Conservation (phyloP, 192 early-diverging fungal genomes). For the Phycomyces blakesleeanus region DNA sequence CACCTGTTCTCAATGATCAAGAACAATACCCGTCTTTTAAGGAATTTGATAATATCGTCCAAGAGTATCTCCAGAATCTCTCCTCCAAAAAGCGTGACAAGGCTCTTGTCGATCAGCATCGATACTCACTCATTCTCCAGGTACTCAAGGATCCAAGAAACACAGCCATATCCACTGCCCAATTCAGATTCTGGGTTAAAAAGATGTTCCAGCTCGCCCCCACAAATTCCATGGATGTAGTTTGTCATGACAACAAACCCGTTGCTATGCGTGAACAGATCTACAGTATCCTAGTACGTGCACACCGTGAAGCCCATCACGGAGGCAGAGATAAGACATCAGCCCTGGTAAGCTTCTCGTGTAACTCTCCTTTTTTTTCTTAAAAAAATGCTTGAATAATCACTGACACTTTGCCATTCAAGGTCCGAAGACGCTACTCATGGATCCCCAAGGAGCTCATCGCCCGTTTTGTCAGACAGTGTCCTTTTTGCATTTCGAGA, state of each 20-base stretch:
- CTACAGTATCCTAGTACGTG: conserved; percentile 41
- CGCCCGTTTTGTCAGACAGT: conserved; percentile 29
- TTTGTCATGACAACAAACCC: conserved; percentile 46
- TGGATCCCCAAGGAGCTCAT: conserved; percentile 34
- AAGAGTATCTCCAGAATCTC: conserved; percentile 45
- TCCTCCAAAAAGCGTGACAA: conserved; percentile 50
- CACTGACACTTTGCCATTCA: not conserved
- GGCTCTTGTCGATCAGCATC: conserved; percentile 39
- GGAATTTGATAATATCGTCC: conserved; percentile 40
- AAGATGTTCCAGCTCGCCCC: conserved; percentile 46
- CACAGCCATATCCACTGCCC: conserved; percentile 48
- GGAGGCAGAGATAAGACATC: conserved; percentile 51
- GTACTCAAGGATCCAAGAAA: conserved; percentile 47
- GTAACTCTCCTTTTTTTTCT: not conserved
- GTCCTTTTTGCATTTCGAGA: conserved; percentile 33
- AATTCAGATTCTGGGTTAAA: conserved; percentile 52
- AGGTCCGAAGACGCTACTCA: conserved; percentile 30
- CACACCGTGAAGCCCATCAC: conserved; percentile 45
- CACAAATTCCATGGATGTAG: conserved; percentile 31
- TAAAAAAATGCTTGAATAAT: conserved; percentile 2
- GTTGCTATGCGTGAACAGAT: conserved; percentile 46
- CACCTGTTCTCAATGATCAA: conserved; percentile 12
- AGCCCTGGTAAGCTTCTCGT: conserved; percentile 35
- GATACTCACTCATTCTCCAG: conserved; percentile 47
- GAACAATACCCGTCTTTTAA: conserved; percentile 38